Base-by-base conservation (phyloP, 2,329 filamentous ascomycete species). In the Curvularia spicifera region DNA sequence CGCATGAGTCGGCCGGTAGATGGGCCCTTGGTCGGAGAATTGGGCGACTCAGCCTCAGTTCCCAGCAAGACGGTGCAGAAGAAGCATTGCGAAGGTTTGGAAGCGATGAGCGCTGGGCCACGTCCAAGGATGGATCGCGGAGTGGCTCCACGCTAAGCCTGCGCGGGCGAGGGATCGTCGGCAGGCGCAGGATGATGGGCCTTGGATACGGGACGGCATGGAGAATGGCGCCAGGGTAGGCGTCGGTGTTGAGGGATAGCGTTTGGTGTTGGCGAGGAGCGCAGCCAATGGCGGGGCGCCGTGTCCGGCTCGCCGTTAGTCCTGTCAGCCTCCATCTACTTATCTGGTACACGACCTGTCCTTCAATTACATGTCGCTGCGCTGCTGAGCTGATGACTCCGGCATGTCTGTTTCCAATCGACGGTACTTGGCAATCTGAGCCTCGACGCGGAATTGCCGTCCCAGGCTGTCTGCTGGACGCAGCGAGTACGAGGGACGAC, bases 161-260 rank as follows among this genome's bases (percentile, higher is more conserved):
- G 6, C 8, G 13, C 4, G 13, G 24, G 24, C 42, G 42, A 44
- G 29, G 1, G 42, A 28, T 44, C 42, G 15, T 4, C 24, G 42
- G 24, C 42, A n/a, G 15, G 33, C 33, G 33, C 12, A 37, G 33
- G 35, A 37, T 37, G 15, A 37, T 37, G 22, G 12, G 43, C 1
- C 6, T 18, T 44, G 46, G 59, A 61, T 63, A 63, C 63, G 59
- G 65, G 59, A 57, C 50, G 29, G 51, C 45, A 54, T 48, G 55
- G 44, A 29, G 53, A n/a, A 8, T 33, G 50, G 50, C 44, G 40
- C 46, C 60, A 57, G 61, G 59, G 56, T 51, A 48, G 37, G 43
- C 28, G 8, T 7, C 9, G 45, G n/a, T 46, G 53, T 51, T 48
- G 51, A 56, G 40, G 50, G 56, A 57, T 60, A 54, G 54, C 51